These are phyloP conservation scores for Oryza punctata DNA, from an alignment of 176 grass and related monocot species.

Conservation along the genomic window DNA sequence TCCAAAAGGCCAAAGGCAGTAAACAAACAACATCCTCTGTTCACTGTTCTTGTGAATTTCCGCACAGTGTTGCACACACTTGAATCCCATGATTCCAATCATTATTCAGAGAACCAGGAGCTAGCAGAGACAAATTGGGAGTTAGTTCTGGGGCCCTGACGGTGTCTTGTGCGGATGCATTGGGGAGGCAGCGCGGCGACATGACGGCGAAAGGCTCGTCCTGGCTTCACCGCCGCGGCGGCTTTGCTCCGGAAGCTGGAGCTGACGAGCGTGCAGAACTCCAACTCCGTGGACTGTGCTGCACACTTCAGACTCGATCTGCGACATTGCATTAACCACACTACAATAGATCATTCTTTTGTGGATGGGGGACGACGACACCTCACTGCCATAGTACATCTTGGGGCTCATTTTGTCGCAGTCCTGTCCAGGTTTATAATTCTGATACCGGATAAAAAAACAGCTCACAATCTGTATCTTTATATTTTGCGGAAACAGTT, in stretches of 20 bases:
- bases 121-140: background rate
- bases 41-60: background rate
- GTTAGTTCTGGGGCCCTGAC: slow-evolving; percentile 5
- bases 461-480: no score
- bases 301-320: no score
- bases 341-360: no score
- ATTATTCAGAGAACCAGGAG: background rate
- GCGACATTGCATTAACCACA: no score
- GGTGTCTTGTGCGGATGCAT: background rate
- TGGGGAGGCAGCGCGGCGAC: background rate
- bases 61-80: background rate
- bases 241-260: background rate
- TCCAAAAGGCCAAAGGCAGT: background rate
- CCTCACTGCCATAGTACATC: no score
- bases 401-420: no score
- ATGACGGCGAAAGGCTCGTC: background rate
- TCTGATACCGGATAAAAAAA: no score
- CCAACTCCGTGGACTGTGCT: background rate
- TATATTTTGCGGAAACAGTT: no score
- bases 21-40: background rate
- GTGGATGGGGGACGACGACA: no score
- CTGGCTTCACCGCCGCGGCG: background rate
- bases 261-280: background rate
- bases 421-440: no score
- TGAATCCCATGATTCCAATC: background rate